Evolutionary conservation across 345 rosid species (phyloP).

Genomic region (Reutealis trisperma): DNA sequence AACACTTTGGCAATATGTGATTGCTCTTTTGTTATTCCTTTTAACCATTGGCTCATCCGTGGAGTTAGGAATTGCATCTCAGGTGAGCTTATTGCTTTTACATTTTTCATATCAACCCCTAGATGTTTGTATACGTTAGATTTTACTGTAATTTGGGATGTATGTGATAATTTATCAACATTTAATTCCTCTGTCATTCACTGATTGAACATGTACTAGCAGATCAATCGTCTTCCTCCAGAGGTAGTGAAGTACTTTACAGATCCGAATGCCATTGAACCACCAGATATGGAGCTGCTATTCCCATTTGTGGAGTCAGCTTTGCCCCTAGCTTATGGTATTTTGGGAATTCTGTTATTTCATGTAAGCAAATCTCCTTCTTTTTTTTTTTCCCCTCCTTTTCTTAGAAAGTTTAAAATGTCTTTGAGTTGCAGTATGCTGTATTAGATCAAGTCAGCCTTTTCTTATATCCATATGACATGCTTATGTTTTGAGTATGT

Average conservation of each 20-base stretch:
- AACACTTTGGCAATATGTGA: conserved; percentile 97
- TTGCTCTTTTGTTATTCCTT: conserved; percentile 76
- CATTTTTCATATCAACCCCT: neutral
- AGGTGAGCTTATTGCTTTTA: conserved; percentile 44
- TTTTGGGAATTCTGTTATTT: conserved; percentile 81
- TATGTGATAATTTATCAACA: neutral
- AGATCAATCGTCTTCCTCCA: conserved; percentile 94
- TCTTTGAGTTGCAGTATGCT: neutral
- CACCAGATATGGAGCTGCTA: conserved; percentile 85
- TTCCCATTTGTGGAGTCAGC: conserved; percentile 92
- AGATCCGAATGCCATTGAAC: conserved; percentile 82
- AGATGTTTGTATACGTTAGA: neutral
- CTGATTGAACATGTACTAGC: conserved; percentile 30
- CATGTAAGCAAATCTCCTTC: conserved; percentile 56
- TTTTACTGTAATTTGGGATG: conserved; percentile 12
- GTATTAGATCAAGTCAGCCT: neutral
- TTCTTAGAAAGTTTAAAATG: too few relatives aligned
- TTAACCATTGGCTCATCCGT: conserved; percentile 87
- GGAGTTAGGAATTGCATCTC: conserved; percentile 94
- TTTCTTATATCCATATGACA: neutral
- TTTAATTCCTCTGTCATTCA: neutral
- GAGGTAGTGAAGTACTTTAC: conserved; percentile 92
- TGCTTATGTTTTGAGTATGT: neutral
- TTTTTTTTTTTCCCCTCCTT: too few relatives aligned
- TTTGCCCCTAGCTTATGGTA: conserved; percentile 90